Base-by-base conservation (phyloP, 257 asterid genomes). In the Solanum virginianum region DNA sequence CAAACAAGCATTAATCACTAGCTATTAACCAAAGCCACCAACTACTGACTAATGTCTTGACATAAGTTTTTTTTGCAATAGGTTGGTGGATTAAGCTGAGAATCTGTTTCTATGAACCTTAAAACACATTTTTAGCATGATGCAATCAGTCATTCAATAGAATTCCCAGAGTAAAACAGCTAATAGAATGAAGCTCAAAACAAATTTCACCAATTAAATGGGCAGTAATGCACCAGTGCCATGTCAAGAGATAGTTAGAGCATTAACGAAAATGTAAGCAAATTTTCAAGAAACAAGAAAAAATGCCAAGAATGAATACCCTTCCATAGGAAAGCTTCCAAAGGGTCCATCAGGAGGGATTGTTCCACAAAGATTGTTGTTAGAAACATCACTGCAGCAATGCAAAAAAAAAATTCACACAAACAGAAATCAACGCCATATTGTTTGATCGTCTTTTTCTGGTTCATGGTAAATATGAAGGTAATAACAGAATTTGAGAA, bases 291-390 rank as follows among this genome's bases (percentile, higher is more conserved):
- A 71, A 43, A 24, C 2, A 41, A 66, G 60, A 12, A 9, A 14
- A 53, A 32, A 72, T 36, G 51, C 59, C 86, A 56, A 22, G 91
- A 87, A 90, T 82, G 91, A 90, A 88, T 91, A 94, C 99, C 99
- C 94, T 89, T 90, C 94, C 94, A 94, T 87, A 15, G 97, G 91
- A 87, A 94, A 94, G 89, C 84, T 86, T 36, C 77, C 89, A 62
- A 95, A 95, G 1, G 97, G 97, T 36, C 99, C 99, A 89, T 94
- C 97, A 13, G 90, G 97, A 0, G 98, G 99, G 66, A 95, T 94
- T 77, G 99, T 95, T 77, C 99, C 99, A 88, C 99, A 94, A 45
- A 95, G 92, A 74, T 92, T 91, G 51, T 94, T 95, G 83, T 94
- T 85, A 10, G 98, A 93, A 89, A 92, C 94, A 86, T 95, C 99